Evolutionary conservation across 768 basidiomycete genomes (phyloP).

Genomic region (Termitomyces sp.): DNA sequence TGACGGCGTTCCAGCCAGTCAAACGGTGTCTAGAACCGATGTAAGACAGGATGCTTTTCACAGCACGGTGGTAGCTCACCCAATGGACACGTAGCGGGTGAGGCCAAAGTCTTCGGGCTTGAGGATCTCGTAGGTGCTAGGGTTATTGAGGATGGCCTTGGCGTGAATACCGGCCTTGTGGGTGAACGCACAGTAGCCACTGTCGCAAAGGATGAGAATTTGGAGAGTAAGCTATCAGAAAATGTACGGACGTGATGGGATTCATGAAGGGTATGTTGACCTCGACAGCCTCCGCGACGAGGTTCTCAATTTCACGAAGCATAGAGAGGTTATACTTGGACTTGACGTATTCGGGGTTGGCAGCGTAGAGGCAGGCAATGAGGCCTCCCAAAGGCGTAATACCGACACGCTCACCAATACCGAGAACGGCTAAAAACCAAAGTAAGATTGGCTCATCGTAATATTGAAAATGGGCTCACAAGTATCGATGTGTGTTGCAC

Average conservation of each 20-base stretch:
- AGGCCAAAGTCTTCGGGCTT: slow-evolving; percentile 99
- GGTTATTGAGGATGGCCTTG: slow-evolving; percentile 99
- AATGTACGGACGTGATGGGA: slow-evolving; percentile 69
- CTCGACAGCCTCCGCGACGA: slow-evolving; percentile 98
- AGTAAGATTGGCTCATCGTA: neutral
- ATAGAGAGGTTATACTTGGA: slow-evolving; percentile 96
- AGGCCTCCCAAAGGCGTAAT: slow-evolving; percentile 98
- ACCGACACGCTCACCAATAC: slow-evolving; percentile 98
- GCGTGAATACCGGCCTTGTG: slow-evolving; percentile 99
- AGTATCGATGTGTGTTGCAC: slow-evolving; percentile 98
- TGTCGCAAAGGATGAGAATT: slow-evolving; percentile 24
- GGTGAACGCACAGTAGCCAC: slow-evolving; percentile 99
- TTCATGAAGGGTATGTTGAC: slow-evolving; percentile 98
- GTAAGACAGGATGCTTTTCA: neutral
- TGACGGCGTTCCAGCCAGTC: slow-evolving; percentile 99
- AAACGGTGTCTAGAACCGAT: slow-evolving; percentile 66
- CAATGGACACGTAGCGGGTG: slow-evolving; percentile 96
- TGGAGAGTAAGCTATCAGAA: neutral
- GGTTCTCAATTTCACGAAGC: slow-evolving; percentile 98
- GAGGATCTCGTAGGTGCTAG: slow-evolving; percentile 97
- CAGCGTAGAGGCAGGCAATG: slow-evolving; percentile 93
- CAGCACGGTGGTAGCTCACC: slow-evolving; percentile 37
- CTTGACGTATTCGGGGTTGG: slow-evolving; percentile 99
- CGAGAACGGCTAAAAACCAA: slow-evolving; percentile 69
- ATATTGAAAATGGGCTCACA: slow-evolving; percentile 44